Conservation (phyloP, 768 basidiomycete species). For the Mycena galericulata region DNA sequence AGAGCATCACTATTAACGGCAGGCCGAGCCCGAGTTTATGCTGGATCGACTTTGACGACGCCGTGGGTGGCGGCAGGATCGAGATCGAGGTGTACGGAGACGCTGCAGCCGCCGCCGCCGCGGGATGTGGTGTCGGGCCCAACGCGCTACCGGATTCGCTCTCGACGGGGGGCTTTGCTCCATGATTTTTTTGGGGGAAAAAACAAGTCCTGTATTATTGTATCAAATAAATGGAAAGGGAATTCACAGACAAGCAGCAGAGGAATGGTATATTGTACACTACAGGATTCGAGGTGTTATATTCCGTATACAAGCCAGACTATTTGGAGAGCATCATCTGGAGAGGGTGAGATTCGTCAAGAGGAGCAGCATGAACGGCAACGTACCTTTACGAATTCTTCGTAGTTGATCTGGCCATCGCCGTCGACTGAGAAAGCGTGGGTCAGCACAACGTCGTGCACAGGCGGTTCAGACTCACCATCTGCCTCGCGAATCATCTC, state of each 20-base stretch:
- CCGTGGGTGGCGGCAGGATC: slow-evolving; percentile 57
- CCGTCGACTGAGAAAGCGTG: slow-evolving; percentile 24
- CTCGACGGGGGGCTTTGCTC: slow-evolving; percentile 52
- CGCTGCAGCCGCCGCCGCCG: slow-evolving; percentile 45
- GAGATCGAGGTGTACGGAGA: slow-evolving; percentile 58
- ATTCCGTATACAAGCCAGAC: slow-evolving; percentile 19
- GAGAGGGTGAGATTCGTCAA: not conserved
- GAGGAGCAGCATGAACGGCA: not conserved
- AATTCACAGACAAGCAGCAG: slow-evolving; percentile 16
- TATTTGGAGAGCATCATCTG: slow-evolving; percentile 52
- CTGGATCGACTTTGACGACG: slow-evolving; percentile 58
- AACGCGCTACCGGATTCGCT: slow-evolving; percentile 54
- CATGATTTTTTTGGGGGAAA: not conserved
- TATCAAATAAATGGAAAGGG: no score
- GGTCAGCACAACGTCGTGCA: not conserved
- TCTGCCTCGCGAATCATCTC: slow-evolving; percentile 67
- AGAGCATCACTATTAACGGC: slow-evolving; percentile 58
- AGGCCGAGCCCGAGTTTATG: slow-evolving; percentile 50
- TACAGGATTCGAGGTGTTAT: slow-evolving; percentile 28
- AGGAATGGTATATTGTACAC: slow-evolving; percentile 28
- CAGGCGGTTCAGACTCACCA: slow-evolving; percentile 42
- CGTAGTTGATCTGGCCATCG: slow-evolving; percentile 36
- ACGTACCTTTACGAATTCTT: slow-evolving; percentile 46
- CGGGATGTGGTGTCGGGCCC: slow-evolving; percentile 53
- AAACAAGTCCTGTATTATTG: no score